These are phyloP conservation scores for Cryptococcus sp. DNA, from an alignment of 1,284 basidiomycete species.

Conservation along the genomic window DNA sequence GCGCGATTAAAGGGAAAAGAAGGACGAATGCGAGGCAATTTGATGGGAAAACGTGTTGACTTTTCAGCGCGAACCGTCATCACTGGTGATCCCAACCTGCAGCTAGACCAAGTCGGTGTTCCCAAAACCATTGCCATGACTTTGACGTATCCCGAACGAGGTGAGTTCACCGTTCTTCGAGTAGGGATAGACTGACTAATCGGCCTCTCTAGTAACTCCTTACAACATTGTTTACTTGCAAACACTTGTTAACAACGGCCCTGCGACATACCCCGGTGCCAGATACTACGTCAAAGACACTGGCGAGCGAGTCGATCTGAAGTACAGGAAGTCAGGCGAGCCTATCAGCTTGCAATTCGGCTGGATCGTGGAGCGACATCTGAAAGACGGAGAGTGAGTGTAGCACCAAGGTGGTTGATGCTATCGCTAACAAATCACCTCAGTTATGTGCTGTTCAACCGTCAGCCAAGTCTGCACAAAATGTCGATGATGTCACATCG, in stretches of 20 bases:
- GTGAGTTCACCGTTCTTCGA: constrained; percentile 55
- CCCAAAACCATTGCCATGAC: constrained; percentile 98
- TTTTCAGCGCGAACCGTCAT: constrained; percentile 99
- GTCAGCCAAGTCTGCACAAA: constrained; percentile 97
- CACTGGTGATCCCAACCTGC: constrained; percentile 96
- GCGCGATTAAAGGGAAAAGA: constrained; percentile 99
- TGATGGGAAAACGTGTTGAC: constrained; percentile 99
- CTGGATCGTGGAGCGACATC: constrained; percentile 97
- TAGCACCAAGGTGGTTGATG: not conserved
- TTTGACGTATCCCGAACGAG: constrained; percentile 94
- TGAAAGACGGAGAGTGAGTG: constrained; percentile 94
- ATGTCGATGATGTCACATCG: constrained; percentile 99
- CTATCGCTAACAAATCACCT: constrained; percentile 10
- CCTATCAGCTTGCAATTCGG: constrained; percentile 91
- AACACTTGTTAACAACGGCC: constrained; percentile 94
- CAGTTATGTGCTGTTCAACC: constrained; percentile 95
- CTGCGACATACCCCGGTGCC: constrained; percentile 92
- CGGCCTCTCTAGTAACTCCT: constrained; percentile 72
- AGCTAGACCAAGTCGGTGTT: constrained; percentile 96
- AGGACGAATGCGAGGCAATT: constrained; percentile 93
- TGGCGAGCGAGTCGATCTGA: constrained; percentile 94
- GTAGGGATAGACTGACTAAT: constrained; percentile 5
- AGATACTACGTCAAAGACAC: constrained; percentile 97
- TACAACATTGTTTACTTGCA: constrained; percentile 96
- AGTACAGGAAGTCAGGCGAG: constrained; percentile 97